phyloP scores from a whole-genome alignment of 768 basidiomycete species.

The Lactifluus rugatus region DNA sequence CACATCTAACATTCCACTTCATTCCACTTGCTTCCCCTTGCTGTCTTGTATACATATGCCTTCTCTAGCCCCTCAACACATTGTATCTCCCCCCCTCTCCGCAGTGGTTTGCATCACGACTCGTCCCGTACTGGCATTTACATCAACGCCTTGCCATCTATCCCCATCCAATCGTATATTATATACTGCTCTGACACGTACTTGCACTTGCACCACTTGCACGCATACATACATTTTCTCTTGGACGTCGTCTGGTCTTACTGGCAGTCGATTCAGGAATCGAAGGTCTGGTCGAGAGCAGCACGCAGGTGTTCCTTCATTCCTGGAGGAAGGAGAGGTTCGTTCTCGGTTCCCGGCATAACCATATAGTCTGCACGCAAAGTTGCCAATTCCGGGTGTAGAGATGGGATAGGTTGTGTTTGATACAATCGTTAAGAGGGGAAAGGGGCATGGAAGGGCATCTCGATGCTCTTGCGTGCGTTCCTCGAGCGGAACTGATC shows the following conservation, averaged over 20 bases:
- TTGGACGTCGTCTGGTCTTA: neutral
- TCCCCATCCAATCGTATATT: neutral
- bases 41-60: neutral
- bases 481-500: too few relatives aligned
- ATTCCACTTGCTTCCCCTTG: neutral
- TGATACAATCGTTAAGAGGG: neutral
- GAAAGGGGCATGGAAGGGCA: slow-evolving; percentile 80
- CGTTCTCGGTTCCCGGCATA: slow-evolving; percentile 30
- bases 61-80: neutral
- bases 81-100: neutral
- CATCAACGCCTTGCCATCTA: neutral
- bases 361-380: slow-evolving; percentile 34
- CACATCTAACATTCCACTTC: neutral
- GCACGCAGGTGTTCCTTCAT: slow-evolving; percentile 82
- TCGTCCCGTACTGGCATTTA: too few relatives aligned
- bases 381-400: neutral
- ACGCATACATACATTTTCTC: neutral
- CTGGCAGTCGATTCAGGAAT: slow-evolving; percentile 41
- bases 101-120: neutral
- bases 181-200: neutral
- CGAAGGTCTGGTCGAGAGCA: slow-evolving; percentile 81
- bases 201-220: neutral
- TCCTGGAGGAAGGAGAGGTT: slow-evolving; percentile 77
- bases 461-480: slow-evolving; percentile 84
- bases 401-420: neutral